Evolutionary conservation across 805 yeast genomes (phyloP), one percentile per base, ranked within the genome.

Genomic region (Starmerella riodocensis): DNA sequence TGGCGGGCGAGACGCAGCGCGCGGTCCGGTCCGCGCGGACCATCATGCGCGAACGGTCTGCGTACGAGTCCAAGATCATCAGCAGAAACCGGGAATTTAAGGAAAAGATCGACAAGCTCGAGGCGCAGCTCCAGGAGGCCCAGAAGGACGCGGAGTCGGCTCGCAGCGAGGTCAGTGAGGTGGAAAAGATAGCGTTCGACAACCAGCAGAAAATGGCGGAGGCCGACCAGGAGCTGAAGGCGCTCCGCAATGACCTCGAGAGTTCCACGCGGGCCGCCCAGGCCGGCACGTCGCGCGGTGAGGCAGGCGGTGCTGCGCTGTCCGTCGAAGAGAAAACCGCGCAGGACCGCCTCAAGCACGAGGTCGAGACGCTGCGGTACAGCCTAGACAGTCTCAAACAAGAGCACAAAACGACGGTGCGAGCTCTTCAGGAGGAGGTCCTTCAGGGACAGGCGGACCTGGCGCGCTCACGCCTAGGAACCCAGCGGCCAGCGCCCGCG

Each of bases 21-120:
- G 51, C 60, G 24, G 57, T 55, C 41, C 54, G 53, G n/a, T 50
- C 53, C 11, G 51, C 57, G 19, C 51, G 58, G 21, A 57, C 53
- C 3, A 52, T 52, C 34, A 47, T 57, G 45, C 55, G 55, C 5
- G 64, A 61, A 29, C 48, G 65, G 17, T 51, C 59, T 6, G 59
- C 60, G 6, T 61, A 62, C 40, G 65, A 64, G 37, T 45, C 51
- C 8, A 50, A 54, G 26, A 47, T 63, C 11, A 39, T 60, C 9
- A 51, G 54, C 20, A 53, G 55, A 39, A 59, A 56, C 43, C 51
- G 56, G 25, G 60, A 54, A 26, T 51, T 58, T 30, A 41, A 56
- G 7, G 50, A 44, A 2, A 54, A 53, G 35, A 37, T 54, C 27
- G 44, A 41, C 6, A 42, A 40, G 3, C 43, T 54, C 34, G 47